These are phyloP conservation scores for Fraxinus ornus DNA, from an alignment of 305 asterid species.

Conservation along the genomic window DNA sequence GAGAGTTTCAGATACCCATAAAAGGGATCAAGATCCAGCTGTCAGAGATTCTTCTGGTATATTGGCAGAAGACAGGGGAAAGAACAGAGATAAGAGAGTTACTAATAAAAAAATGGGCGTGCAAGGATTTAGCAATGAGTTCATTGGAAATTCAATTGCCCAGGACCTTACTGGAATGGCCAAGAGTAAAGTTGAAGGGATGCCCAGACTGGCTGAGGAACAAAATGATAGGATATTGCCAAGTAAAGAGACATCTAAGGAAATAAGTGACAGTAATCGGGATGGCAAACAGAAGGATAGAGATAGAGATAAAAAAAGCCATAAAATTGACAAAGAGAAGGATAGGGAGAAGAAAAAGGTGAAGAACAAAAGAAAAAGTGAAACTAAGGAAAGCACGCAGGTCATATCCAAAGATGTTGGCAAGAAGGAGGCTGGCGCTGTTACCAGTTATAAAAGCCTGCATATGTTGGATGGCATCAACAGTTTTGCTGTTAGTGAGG, in stretches of 20 bases:
- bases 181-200: slow-evolving; percentile 39
- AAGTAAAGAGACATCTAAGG: slow-evolving; percentile 44
- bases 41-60: slow-evolving; percentile 29
- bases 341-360: slow-evolving; percentile 33
- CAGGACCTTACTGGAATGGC: slow-evolving; percentile 27
- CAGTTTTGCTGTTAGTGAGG: slow-evolving; percentile 24
- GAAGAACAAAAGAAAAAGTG: slow-evolving; percentile 26
- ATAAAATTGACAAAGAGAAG: slow-evolving; percentile 40
- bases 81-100: slow-evolving; percentile 36
- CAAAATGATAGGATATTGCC: slow-evolving; percentile 37
- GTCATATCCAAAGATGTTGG: slow-evolving; percentile 16
- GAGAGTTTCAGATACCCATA: slow-evolving; percentile 32
- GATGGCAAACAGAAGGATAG: slow-evolving; percentile 34
- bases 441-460: slow-evolving; percentile 4
- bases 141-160: slow-evolving; percentile 34
- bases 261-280: slow-evolving; percentile 32
- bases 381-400: slow-evolving; percentile 21
- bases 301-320: slow-evolving; percentile 37
- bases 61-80: slow-evolving; percentile 38
- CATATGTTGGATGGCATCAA: slow-evolving; percentile 15
- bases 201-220: slow-evolving; percentile 36
- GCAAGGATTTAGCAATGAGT: slow-evolving; percentile 33
- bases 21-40: slow-evolving; percentile 38
- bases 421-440: slow-evolving; percentile 19
- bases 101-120: slow-evolving; percentile 33